A percentile compares a stretch with the other conserved stretches of the same genome.
Evolutionary conservation across 2,329 filamentous ascomycete genomes (phyloP).

Genomic region (Arthrocladium fulminans): DNA sequence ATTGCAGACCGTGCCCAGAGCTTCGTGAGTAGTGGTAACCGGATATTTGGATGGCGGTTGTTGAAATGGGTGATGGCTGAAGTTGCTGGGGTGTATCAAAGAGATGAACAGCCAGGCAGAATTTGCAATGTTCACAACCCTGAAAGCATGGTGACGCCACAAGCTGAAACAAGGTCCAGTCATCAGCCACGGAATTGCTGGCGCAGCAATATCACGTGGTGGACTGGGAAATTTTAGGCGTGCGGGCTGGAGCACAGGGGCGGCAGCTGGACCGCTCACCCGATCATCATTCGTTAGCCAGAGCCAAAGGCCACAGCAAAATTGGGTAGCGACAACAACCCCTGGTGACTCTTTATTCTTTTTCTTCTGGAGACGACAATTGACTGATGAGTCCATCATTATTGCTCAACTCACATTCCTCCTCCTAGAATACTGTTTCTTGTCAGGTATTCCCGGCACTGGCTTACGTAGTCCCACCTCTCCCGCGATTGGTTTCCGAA

Average conservation of each 20-base stretch:
- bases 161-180: too few relatives aligned
- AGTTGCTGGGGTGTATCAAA: background rate
- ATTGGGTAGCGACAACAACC: conserved; percentile 3
- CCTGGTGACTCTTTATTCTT: background rate
- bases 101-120: background rate
- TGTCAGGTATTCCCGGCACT: background rate
- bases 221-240: too few relatives aligned
- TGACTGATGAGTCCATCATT: background rate
- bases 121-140: too few relatives aligned
- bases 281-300: background rate
- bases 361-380: background rate
- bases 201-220: background rate
- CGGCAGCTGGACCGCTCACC: background rate
- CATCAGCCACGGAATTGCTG: too few relatives aligned
- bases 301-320: background rate
- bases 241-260: too few relatives aligned
- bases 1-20: background rate
- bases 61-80: background rate
- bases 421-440: background rate
- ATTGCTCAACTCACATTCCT: background rate
- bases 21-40: background rate
- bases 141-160: background rate
- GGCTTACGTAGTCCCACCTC: background rate
- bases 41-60: background rate
- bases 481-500: background rate